Evolutionary conservation across 768 basidiomycete genomes (phyloP), one percentile per base, ranked within the genome.

Genomic region (Tulasnella calospora): DNA sequence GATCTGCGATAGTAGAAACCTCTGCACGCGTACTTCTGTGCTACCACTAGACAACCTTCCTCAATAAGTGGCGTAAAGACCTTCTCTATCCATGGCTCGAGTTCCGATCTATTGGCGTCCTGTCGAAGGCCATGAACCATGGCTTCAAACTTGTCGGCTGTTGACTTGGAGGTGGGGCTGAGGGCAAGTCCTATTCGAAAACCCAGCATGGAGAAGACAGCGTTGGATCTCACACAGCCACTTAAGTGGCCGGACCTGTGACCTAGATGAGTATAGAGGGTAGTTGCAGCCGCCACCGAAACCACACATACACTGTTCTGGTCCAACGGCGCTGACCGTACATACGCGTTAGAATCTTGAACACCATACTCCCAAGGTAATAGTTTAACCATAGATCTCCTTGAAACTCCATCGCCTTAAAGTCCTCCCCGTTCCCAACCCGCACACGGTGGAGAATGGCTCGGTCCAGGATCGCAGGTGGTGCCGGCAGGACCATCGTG

Each of bases 131-230:
- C 36, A 19, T 70, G 67, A 23, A 70, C 75, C 46, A 55, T 55
- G 36, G 75, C 67, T 46, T 76, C 75, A 41, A 76, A 76, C 36
- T 19, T 76, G 41, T 76, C 38, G 21, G 75, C 75, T 8, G 75
- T 55, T n/a, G 75, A 19, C 30, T 76, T 76, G 47, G 57, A 30
- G 38, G 41, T 57, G 3, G 75, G 75, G 33, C 40, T 61, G 21
- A 41, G 47, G 2, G 75, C 75, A 23, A 76, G 44, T 17, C 55
- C 55, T 2, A 51, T 12, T 57, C 55, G 44, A 15, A 57, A 47
- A 13, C 44, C 75, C 21, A 76, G 27, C 35, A 57, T 30, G 40
- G 46, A 40, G 55, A 76, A 76, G 17, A 76, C 35, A 10, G 40
- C 44, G 35, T 76, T 76, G n/a, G 75, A 76, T 76, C 35, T 38